Evolutionary conservation across 768 basidiomycete species (phyloP), one percentile per base, ranked within the genome.

Genomic region (Leccinellum rugosiceps): DNA sequence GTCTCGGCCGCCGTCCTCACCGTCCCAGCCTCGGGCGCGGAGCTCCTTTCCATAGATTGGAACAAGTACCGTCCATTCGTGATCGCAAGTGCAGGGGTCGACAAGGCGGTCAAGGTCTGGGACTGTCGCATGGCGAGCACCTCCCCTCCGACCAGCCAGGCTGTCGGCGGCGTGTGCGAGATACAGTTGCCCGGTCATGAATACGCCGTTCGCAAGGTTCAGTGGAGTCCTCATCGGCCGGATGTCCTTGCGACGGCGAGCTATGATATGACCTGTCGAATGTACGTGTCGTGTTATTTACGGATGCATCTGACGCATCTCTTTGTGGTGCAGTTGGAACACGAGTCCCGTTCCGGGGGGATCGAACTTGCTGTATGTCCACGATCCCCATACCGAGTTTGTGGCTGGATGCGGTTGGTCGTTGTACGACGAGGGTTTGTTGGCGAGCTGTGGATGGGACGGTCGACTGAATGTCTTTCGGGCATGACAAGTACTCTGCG

Each of bases 391-490:
- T 68, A 95, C 91, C 2, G 96, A 98, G 74, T 98, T 98, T 72
- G 93, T 96, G 23, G 90, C 90, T 43, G 95, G 92, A 0, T 88
- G 90, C 66, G 81, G 83, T 48, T 97, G 95, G 94, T 92, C 92
- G n/a, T 72, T 97, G 64, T 94, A 86, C 61, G 93, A 97, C 49
- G 86, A 92, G 66, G 91, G 92, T 1, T 68, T 94, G 17, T 67
- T 98, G 48, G 94, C 91, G 41, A 95, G 87, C 58, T 95, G 93
- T 71, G 85, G 89, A 50, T 98, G 96, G 96, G 96, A 98, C 62
- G 84, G 88, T 64, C 83, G 84, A 73, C 74, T 96, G 53, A 83
- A 88, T 73, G 78, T 95, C 60, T 94, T 90, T 69, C 84, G 82
- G 58, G 75, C 83, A 46, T 80, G 64, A 67, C n/a, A 9, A 31